Percentiles rank a stretch among this genome's conserved stretches.
These are phyloP conservation scores for Coccomyxa sp. DNA, from an alignment of 139 green algal species.

Conservation along the genomic window DNA sequence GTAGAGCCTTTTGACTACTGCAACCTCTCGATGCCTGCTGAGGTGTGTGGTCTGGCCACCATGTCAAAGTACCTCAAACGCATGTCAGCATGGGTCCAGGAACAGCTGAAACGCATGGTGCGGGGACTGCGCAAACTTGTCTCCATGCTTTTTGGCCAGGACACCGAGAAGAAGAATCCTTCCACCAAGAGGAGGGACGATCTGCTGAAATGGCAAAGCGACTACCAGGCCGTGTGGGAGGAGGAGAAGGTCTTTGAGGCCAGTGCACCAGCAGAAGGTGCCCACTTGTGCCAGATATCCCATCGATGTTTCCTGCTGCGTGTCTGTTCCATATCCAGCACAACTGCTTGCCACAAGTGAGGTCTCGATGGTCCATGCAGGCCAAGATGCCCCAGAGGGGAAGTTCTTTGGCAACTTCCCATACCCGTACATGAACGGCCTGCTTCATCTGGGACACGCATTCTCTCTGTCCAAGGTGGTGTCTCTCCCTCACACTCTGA, in stretches of 20 bases:
- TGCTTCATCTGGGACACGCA: constrained; percentile 97
- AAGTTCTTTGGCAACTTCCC: constrained; percentile 99
- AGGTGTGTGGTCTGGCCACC: too few species aligned
- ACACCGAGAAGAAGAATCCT: too few species aligned
- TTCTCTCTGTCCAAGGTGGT: constrained; percentile 96
- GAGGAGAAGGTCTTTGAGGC: constrained; percentile 80
- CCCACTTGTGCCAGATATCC: not conserved
- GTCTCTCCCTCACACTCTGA: not conserved
- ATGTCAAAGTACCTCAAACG: too few species aligned
- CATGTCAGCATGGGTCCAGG: too few species aligned
- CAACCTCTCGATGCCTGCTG: too few species aligned
- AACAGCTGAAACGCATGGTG: too few species aligned
- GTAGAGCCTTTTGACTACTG: too few species aligned
- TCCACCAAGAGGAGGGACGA: constrained; percentile 5
- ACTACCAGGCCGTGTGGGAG: constrained; percentile 77
- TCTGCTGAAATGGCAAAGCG: constrained; percentile 5
- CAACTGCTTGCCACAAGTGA: not conserved
- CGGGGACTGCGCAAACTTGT: too few species aligned
- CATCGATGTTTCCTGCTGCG: not conserved
- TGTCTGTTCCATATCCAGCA: not conserved
- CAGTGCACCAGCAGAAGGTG: constrained; percentile 61
- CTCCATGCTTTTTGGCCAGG: too few species aligned
- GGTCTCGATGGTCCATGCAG: constrained; percentile 10
- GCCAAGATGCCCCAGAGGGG: constrained; percentile 20
- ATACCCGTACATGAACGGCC: constrained; percentile 99